These are phyloP conservation scores for Cenchrus purpureus DNA, from an alignment of 176 grass and related monocot species.

Conservation along the genomic window DNA sequence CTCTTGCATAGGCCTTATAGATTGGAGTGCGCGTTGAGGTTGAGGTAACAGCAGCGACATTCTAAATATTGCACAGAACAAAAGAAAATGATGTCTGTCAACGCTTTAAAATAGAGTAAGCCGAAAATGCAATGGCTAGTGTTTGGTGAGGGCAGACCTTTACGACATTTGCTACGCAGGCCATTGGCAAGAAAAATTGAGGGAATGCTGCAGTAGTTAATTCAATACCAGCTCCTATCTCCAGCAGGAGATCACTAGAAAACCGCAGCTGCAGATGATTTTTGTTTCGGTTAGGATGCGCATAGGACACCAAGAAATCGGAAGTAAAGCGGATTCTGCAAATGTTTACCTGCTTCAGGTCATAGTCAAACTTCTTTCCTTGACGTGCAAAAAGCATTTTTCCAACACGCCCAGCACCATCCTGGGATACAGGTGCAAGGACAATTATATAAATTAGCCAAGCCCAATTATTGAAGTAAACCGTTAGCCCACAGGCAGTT, in stretches of 20 bases:
- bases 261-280: conserved; percentile 72
- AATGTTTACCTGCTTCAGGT: conserved; percentile 90
- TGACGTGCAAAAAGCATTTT: conserved; percentile 99
- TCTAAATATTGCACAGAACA: conserved; percentile 47
- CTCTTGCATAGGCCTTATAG: conserved; percentile 97
- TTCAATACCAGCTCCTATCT: conserved; percentile 97
- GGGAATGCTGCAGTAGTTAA: conserved; percentile 88
- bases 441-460: conserved; percentile 4
- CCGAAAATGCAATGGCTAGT: conserved; percentile 9
- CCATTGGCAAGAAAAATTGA: conserved; percentile 97
- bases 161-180: conserved; percentile 89
- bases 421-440: conserved; percentile 56
- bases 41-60: conserved; percentile 94
- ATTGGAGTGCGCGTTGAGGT: conserved; percentile 98
- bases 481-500: neutral
- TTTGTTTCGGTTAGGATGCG: conserved; percentile 23
- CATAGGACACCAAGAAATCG: conserved; percentile 14
- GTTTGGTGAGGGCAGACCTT: conserved; percentile 56
- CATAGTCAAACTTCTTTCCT: conserved; percentile 99
- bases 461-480: neutral
- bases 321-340: neutral
- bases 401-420: conserved; percentile 93
- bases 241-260: conserved; percentile 91
- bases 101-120: conserved; percentile 29
- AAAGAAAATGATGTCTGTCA: conserved; percentile 19